Conservation (phyloP, 2,329 filamentous ascomycete genomes). For the Didymella glomerata region DNA sequence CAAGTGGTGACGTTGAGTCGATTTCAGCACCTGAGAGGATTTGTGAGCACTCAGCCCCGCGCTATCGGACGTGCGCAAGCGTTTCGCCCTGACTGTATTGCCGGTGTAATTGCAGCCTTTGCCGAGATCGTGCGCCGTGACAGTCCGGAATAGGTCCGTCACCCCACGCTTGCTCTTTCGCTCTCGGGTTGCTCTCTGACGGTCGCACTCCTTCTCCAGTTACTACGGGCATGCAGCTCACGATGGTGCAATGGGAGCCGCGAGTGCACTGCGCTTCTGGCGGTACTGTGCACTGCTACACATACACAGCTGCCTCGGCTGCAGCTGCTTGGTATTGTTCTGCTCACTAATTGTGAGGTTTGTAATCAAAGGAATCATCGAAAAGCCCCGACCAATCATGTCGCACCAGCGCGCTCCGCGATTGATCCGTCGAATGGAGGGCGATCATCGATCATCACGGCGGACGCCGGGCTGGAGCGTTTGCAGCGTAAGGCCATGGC, state of each 20-base stretch:
- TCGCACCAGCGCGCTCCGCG: constrained; percentile 4
- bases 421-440: constrained; percentile 11
- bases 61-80: constrained; percentile 15
- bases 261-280: constrained; percentile 6
- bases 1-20: constrained; percentile 24
- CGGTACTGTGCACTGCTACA: constrained; percentile 1
- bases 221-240: constrained; percentile 2
- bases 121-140: constrained; percentile 17
- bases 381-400: constrained; percentile 12
- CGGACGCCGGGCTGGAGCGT: constrained; percentile 13
- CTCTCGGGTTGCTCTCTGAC: constrained; percentile 8
- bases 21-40: constrained; percentile 18
- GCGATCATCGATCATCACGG: constrained; percentile 15
- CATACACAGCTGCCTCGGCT: neutral
- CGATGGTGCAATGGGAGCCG: constrained; percentile 2
- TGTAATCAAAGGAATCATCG: constrained; percentile 17
- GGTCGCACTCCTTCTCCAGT: constrained; percentile 9
- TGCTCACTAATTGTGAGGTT: constrained; percentile 17
- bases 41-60: constrained; percentile 24
- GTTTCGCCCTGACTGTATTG: constrained; percentile 9
- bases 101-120: constrained; percentile 19
- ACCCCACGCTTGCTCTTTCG: constrained; percentile 17
- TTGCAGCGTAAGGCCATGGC: constrained; percentile 12
- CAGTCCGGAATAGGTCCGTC: neutral
- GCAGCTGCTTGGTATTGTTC: constrained; percentile 2